These are phyloP conservation scores for Phyllosticta citriasiana DNA, from an alignment of 2,329 filamentous ascomycete species.

Conservation along the genomic window DNA sequence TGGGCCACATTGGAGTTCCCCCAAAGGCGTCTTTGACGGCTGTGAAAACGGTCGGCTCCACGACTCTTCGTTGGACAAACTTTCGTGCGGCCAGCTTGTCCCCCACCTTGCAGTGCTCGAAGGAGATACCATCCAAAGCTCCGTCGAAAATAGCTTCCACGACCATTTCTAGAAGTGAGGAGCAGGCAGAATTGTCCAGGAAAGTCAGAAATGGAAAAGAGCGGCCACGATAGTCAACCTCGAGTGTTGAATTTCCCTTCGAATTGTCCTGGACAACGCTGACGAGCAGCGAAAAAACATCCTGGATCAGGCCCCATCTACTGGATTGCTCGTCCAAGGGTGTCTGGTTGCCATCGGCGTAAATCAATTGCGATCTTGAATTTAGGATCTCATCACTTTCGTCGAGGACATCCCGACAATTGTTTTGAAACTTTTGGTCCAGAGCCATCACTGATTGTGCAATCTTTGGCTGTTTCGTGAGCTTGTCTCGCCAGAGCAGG, in stretches of 20 bases:
- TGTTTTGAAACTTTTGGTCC: constrained; percentile 36
- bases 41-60: constrained; percentile 42
- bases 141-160: too few relatives aligned
- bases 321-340: constrained; percentile 2
- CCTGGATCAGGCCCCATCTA: not conserved
- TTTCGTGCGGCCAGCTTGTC: constrained; percentile 32
- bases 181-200: constrained; percentile 18
- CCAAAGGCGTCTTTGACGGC: constrained; percentile 23
- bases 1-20: not conserved
- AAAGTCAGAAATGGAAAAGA: constrained; percentile 34
- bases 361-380: constrained; percentile 1
- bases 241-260: constrained; percentile 50
- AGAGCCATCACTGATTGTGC: not conserved
- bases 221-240: constrained; percentile 52
- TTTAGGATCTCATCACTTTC: constrained; percentile 3
- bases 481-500: not conserved
- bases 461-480: not conserved
- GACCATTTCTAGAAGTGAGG: not conserved
- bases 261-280: constrained; percentile 50
- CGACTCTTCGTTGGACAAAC: constrained; percentile 42
- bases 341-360: constrained; percentile 7
- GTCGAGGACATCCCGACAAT: constrained; percentile 40
- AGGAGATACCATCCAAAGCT: not conserved
- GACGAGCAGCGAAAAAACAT: constrained; percentile 27
- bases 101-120: not conserved